Evolutionary conservation across 192 early-diverging fungal species (phyloP).

Genomic region (Backusella circina): DNA sequence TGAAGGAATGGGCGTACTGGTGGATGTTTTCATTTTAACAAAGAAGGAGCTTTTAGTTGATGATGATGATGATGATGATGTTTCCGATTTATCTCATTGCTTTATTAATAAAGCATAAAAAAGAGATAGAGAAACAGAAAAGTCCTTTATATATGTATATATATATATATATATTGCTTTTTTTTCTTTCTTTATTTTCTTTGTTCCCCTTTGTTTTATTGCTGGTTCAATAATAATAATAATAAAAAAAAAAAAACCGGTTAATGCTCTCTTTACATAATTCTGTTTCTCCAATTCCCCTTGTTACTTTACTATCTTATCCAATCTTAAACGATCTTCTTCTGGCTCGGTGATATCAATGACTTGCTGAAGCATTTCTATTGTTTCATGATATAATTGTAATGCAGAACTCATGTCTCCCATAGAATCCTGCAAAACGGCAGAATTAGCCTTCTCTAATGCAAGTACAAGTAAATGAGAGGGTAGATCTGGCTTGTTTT

Average conservation of each 20-base stretch:
- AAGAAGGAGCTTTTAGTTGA: background rate
- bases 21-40: background rate
- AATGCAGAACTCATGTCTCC: background rate
- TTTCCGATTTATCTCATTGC: background rate
- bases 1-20: background rate
- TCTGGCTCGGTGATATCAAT: background rate
- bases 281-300: background rate
- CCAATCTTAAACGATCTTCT: background rate
- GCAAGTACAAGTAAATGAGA: conserved; percentile 1
- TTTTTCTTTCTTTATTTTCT: no score
- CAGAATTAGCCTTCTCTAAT: background rate
- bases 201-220: no score
- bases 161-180: no score
- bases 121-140: background rate
- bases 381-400: background rate
- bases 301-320: background rate
- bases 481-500: background rate
- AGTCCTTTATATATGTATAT: no score
- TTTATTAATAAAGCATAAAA: no score
- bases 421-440: background rate
- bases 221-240: background rate
- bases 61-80: background rate
- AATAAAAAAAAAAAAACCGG: background rate
- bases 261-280: background rate
- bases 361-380: background rate